Evolutionary conservation across 1,284 basidiomycete genomes (phyloP).

Genomic region (Leucoagaricus sp.): DNA sequence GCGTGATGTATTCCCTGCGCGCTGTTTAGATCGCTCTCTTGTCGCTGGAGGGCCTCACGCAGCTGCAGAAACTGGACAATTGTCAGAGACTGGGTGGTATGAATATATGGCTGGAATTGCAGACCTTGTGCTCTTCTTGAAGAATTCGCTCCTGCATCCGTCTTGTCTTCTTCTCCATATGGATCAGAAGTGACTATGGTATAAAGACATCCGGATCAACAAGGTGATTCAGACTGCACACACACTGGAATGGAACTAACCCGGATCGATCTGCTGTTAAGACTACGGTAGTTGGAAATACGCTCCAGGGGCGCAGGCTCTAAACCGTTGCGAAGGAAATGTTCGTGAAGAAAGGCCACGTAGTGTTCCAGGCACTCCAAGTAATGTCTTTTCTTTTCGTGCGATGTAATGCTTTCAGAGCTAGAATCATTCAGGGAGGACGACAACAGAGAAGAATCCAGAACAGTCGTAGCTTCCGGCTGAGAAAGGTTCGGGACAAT

Average conservation of each 20-base stretch:
- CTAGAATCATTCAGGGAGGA: neutral
- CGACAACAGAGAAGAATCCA: neutral
- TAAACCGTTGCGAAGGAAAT: conserved; percentile 51
- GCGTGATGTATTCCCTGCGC: neutral
- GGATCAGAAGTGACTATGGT: conserved; percentile 53
- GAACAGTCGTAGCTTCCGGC: neutral
- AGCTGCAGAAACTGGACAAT: conserved; percentile 31
- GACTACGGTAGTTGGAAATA: conserved; percentile 52
- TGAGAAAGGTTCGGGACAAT: neutral
- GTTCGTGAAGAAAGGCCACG: conserved; percentile 62
- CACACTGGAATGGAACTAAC: conserved; percentile 21
- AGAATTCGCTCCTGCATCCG: conserved; percentile 49
- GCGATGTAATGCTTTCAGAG: conserved; percentile 69
- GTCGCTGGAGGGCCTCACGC: conserved; percentile 22
- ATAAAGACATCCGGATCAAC: conserved; percentile 5
- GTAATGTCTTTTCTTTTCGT: conserved; percentile 75
- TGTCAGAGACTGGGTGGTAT: neutral
- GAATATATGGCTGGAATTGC: conserved; percentile 16
- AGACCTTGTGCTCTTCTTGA: conserved; percentile 55
- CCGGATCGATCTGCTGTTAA: conserved; percentile 56
- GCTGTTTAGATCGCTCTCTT: neutral
- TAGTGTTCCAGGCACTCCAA: conserved; percentile 73
- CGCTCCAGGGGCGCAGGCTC: conserved; percentile 54
- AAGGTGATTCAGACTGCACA: neutral
- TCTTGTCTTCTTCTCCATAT: conserved; percentile 58